These are phyloP conservation scores for Endocalyx cinctus DNA, from an alignment of 2,329 filamentous ascomycete genomes.

Conservation along the genomic window DNA sequence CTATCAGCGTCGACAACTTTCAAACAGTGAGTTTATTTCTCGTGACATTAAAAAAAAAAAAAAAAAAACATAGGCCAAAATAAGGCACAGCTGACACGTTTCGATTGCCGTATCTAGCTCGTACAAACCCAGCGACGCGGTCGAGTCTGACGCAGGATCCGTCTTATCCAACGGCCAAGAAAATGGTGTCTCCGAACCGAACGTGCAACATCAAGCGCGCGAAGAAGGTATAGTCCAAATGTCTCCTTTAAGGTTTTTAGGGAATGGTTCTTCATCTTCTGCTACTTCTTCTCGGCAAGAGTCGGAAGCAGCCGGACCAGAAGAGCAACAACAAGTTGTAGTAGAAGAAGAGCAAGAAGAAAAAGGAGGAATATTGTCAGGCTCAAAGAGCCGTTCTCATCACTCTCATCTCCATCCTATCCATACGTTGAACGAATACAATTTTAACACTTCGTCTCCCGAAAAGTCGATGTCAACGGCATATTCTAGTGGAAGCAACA, in stretches of 20 bases:
- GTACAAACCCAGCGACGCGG: slow-evolving; percentile 20
- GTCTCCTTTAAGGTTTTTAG: too few relatives aligned
- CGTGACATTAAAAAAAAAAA: background rate
- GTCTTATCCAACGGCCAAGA: slow-evolving; percentile 18
- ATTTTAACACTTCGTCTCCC: slow-evolving; percentile 1
- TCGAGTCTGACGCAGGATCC: slow-evolving; percentile 25
- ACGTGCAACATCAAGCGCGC: slow-evolving; percentile 19
- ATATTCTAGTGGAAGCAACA: slow-evolving; percentile 7
- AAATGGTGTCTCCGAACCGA: slow-evolving; percentile 9
- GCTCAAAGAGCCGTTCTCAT: too few relatives aligned
- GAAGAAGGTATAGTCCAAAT: too few relatives aligned
- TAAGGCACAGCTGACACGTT: too few relatives aligned
- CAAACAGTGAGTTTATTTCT: slow-evolving; percentile 24
- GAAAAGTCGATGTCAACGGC: too few relatives aligned
- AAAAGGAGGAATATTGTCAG: too few relatives aligned
- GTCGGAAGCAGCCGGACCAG: background rate
- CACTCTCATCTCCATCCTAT: slow-evolving; percentile 11
- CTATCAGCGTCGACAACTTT: slow-evolving; percentile 32
- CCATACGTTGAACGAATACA: slow-evolving; percentile 15
- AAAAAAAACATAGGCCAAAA: too few relatives aligned
- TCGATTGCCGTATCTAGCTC: slow-evolving; percentile 10
- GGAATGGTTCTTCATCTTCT: slow-evolving; percentile 6
- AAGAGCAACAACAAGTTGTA: slow-evolving; percentile 2
- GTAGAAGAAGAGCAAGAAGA: slow-evolving; percentile 1
- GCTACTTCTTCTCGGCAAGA: background rate